Percentiles rank a stretch among this genome's conserved stretches.
Conservation (phyloP, 2,329 filamentous ascomycete species). For the Incumbomyces delicatus region DNA sequence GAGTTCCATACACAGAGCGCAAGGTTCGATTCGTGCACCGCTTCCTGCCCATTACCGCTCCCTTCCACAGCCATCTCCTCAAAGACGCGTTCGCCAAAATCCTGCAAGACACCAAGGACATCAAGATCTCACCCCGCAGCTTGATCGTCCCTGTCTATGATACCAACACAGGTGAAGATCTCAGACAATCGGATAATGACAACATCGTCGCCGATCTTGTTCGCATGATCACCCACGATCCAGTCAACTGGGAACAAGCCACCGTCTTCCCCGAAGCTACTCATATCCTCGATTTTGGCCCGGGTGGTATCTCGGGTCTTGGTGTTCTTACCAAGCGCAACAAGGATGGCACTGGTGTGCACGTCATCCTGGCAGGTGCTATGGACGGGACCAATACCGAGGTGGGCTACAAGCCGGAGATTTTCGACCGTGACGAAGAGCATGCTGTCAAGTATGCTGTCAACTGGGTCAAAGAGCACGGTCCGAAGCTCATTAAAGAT, state of each 20-base stretch:
- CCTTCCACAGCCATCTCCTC: slow-evolving; percentile 96
- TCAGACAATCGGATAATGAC: slow-evolving; percentile 58
- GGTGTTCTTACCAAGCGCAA: slow-evolving; percentile 95
- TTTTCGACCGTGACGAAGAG: slow-evolving; percentile 93
- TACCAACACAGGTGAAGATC: slow-evolving; percentile 78
- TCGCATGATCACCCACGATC: slow-evolving; percentile 86
- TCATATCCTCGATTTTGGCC: slow-evolving; percentile 92
- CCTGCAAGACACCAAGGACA: slow-evolving; percentile 73
- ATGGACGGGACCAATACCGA: slow-evolving; percentile 83
- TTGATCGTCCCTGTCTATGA: slow-evolving; percentile 82
- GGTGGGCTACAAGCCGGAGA: slow-evolving; percentile 93
- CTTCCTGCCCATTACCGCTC: slow-evolving; percentile 93
- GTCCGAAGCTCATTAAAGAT: slow-evolving; percentile 82
- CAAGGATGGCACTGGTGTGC: slow-evolving; percentile 96
- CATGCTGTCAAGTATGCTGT: slow-evolving; percentile 89
- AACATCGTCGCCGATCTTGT: slow-evolving; percentile 80
- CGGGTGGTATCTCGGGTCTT: slow-evolving; percentile 90
- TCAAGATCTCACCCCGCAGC: slow-evolving; percentile 62
- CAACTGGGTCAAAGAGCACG: slow-evolving; percentile 96
- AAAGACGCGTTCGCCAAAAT: slow-evolving; percentile 71
- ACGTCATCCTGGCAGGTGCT: slow-evolving; percentile 88
- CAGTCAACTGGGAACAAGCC: slow-evolving; percentile 92
- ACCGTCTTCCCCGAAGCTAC: slow-evolving; percentile 85
- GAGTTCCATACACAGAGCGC: slow-evolving; percentile 87
- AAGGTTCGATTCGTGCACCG: slow-evolving; percentile 95